Evolutionary conservation across 2,329 filamentous ascomycete genomes (phyloP), one percentile per base, ranked within the genome.

Genomic region (Tolypocladium guangdongense): DNA sequence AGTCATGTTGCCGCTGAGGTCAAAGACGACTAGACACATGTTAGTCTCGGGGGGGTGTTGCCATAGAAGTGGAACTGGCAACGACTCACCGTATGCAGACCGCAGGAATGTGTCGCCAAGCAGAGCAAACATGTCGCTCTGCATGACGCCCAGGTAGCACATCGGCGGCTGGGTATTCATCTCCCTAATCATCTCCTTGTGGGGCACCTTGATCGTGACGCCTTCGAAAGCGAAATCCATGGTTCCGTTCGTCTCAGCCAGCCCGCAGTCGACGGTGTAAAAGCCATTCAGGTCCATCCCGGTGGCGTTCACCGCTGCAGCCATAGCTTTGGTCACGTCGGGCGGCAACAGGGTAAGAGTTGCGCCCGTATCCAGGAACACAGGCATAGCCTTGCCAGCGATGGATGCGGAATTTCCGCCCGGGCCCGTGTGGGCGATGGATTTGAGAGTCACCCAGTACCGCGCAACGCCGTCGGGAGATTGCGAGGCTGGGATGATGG

Each of bases 331-430:
- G 43, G 78, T 78, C 35, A 88, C 68, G 22, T 66, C 64, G 53
- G 78, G 69, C 1, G 86, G 86, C 2, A 90, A 72, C 52, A 88
- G 79, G 50, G 80, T 85, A 61, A 88, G 73, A 16, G 83, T 87
- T 27, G 82, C 83, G 7, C 86, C 86, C 30, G 82, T 86, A 68
- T 90, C 86, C 45, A 89, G 75, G 52, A 89, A 82, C 12, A 86
- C 84, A 14, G 81, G 73, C 59, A 75, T 69, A 18, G 59, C 60
- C 46, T 69, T 69, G 61, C 67, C 66, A 39, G 62, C 51, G 57
- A 75, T 75, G 22, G 55, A 36, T 38, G 51, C 46, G 8, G 52
- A 55, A 48, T 57, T 46, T 4, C 58, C 54, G 60, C 59, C 45
- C 62, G 72, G 70, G 4, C 71, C 64, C 3, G 69, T 71, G 30